Conservation (phyloP, 331 rosid species). For the Erythrophleum ivorense region DNA sequence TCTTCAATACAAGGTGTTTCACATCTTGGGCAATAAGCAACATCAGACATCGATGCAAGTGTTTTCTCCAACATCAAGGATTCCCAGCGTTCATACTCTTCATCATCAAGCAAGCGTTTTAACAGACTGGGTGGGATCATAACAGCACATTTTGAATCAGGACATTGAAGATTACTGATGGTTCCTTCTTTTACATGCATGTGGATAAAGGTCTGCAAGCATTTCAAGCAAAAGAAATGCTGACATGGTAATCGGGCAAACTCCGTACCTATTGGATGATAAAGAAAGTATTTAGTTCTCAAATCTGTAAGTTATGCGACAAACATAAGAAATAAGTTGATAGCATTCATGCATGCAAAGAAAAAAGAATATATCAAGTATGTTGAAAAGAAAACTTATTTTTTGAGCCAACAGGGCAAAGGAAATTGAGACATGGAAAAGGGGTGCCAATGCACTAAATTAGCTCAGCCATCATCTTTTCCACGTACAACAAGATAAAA, state of each 20-base stretch:
- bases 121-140: conserved; percentile 78
- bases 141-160: conserved; percentile 66
- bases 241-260: conserved; percentile 74
- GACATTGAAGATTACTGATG: conserved; percentile 71
- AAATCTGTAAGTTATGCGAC: conserved; percentile 21
- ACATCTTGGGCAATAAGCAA: conserved; percentile 85
- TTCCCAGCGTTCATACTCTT: conserved; percentile 89
- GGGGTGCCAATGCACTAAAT: conserved; percentile 12
- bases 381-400: conserved; percentile 16
- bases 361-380: conserved; percentile 20
- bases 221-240: conserved; percentile 86
- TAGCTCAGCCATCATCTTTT: conserved; percentile 8
- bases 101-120: conserved; percentile 66
- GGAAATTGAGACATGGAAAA: conserved; percentile 28
- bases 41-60: conserved; percentile 83
- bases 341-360: conserved; percentile 27
- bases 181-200: conserved; percentile 89
- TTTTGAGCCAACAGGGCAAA: conserved; percentile 30
- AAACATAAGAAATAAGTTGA: conserved; percentile 36
- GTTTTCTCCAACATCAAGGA: conserved; percentile 71
- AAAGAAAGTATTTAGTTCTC: conserved; percentile 20
- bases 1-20: conserved; percentile 90
- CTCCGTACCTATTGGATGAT: conserved; percentile 58
- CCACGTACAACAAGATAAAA: conserved; percentile 14
- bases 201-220: conserved; percentile 77